These are phyloP conservation scores for Blastocystis sp. DNA, from an alignment of 352 stramenopile species.

Conservation along the genomic window DNA sequence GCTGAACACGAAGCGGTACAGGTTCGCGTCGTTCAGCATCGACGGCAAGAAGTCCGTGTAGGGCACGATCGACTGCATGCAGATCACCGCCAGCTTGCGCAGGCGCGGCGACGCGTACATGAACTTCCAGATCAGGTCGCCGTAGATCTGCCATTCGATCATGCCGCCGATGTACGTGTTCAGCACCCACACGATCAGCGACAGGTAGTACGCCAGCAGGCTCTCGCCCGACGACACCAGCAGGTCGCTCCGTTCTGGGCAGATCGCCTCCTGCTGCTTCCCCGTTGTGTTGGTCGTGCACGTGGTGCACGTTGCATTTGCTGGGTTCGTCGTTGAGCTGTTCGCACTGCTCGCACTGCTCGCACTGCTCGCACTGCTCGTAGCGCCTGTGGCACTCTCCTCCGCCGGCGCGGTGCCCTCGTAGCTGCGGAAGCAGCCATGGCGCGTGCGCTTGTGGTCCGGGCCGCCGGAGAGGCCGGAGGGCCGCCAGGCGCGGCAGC, in stretches of 20 bases:
- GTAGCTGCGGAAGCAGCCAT: constrained; percentile 45
- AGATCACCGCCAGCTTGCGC: constrained; percentile 60
- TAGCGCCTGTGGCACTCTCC: background rate
- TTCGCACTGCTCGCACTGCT: too few relatives aligned
- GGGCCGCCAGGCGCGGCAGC: constrained; percentile 46
- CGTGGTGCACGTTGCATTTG: background rate
- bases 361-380: too few relatives aligned
- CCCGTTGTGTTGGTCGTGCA: background rate
- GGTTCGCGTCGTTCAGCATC: constrained; percentile 44
- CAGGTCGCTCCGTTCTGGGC: constrained; percentile 42
- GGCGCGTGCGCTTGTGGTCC: constrained; percentile 30
- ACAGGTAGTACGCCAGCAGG: constrained; percentile 65
- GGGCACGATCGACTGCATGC: constrained; percentile 67
- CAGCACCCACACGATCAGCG: constrained; percentile 56
- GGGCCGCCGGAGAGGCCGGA: constrained; percentile 18
- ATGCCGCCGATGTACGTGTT: constrained; percentile 59
- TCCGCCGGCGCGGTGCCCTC: background rate
- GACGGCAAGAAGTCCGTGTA: constrained; percentile 65
- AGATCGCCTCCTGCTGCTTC: background rate
- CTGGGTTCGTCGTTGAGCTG: background rate
- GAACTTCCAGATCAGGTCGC: constrained; percentile 59
- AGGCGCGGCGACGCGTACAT: constrained; percentile 67
- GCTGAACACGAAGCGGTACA: constrained; percentile 51
- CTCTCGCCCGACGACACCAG: constrained; percentile 62
- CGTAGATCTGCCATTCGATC: constrained; percentile 68